A percentile compares a stretch with the other conserved stretches of the same genome.
phyloP scores from a whole-genome alignment of 129 eudicot species.

The Artemisia argyi region DNA sequence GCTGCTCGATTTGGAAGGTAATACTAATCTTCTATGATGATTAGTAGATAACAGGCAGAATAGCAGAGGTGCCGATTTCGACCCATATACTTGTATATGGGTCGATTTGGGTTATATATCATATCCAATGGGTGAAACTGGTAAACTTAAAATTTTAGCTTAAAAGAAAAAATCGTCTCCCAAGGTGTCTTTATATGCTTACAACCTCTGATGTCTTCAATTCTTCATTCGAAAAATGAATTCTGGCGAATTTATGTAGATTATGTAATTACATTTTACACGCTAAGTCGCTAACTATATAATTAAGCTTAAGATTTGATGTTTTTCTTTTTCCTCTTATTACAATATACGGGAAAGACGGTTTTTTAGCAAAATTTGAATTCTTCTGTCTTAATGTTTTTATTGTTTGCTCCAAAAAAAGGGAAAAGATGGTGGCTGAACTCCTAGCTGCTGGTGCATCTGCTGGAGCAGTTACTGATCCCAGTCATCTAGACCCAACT shows the following conservation, averaged over 20 bases:
- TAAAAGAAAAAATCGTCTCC: background rate
- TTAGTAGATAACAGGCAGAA: constrained; percentile 7
- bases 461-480: constrained; percentile 97
- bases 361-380: constrained; percentile 1
- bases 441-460: constrained; percentile 91
- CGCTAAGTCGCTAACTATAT: background rate
- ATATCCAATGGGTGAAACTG: background rate
- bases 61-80: background rate
- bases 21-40: background rate
- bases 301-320: background rate
- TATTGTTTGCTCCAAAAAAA: constrained; percentile 16
- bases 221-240: too few relatives aligned
- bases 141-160: background rate
- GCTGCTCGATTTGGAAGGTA: constrained; percentile 98
- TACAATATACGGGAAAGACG: too few relatives aligned
- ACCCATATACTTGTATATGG: too few relatives aligned
- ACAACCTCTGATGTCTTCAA: background rate
- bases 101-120: background rate
- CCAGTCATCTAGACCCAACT: constrained; percentile 64
- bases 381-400: constrained; percentile 1
- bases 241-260: background rate
- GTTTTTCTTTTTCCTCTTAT: too few relatives aligned
- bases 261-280: background rate
- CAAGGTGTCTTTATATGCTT: constrained; percentile 1
- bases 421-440: constrained; percentile 96